Evolutionary conservation across 1,284 basidiomycete genomes (phyloP), one percentile per base, ranked within the genome.

Genomic region (Mycena sp.): DNA sequence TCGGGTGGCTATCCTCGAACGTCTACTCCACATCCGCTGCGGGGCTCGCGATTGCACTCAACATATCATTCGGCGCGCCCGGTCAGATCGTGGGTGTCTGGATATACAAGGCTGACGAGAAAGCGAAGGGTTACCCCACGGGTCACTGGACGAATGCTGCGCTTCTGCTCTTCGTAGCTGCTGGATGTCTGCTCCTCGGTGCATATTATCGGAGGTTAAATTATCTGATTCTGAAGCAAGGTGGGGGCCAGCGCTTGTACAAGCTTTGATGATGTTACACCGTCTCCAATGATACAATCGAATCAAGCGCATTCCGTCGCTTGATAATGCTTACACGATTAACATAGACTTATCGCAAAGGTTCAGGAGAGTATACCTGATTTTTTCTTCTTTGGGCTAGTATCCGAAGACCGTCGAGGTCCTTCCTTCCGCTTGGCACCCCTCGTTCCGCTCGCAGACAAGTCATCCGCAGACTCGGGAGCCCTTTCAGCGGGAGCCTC

Each of bases 81-180:
- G 79, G 79, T 0, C 78, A 80, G 64, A 78, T 79, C 55, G 72
- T 75, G 68, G 78, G 78, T 5, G 74, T 79, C 6, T 80, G 77
- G 67, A 79, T 80, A 19, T 80, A 77, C 69, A 79, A 77, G 62
- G 69, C 72, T 11, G 65, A 68, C 29, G 77, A 80, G 62, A 73
- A 72, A 0, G 69, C 70, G 0, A 58, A 32, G 25, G 72, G 74
- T 11, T 79, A 76, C 65, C 76, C 72, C 3, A 79, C 77, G 0
- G 78, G 78, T 0, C 77, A 79, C 61, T 78, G 70, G 69, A 76
- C 74, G 17, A 79, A 79, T 44, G 76, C 74, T 1, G 78, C 69
- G 5, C 63, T 71, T 19, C 32, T 70, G 28, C 43, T 73, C 21
- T 73, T 78, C 29, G 64, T 74, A n/a, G 48, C 74, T 1, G 58